Conservation (phyloP, 345 rosid species). For the Populus alba region DNA sequence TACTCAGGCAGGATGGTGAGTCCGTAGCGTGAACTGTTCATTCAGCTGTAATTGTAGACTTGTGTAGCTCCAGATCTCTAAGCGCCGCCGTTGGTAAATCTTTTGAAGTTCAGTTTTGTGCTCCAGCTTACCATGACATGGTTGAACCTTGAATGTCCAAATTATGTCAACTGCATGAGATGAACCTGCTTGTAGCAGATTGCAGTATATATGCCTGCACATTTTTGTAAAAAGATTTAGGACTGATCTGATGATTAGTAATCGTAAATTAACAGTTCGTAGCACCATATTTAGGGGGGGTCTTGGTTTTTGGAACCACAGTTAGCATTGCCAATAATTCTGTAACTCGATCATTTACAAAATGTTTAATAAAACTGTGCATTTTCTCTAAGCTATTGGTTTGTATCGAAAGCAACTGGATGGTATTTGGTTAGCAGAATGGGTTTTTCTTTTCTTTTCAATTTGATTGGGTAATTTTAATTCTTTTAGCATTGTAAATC, state of each 20-base stretch:
- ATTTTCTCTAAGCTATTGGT: neutral
- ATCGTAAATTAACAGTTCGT: neutral
- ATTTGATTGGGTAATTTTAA: too few species aligned
- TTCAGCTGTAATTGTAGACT: conserved; percentile 3
- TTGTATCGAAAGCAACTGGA: neutral
- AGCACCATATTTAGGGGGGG: conserved; percentile 7
- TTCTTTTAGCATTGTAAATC: too few species aligned
- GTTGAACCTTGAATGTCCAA: neutral
- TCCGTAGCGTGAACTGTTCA: neutral
- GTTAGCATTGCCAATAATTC: conserved; percentile 5
- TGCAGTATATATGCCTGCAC: neutral
- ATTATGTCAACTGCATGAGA: neutral
- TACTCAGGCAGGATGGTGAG: conserved; percentile 19
- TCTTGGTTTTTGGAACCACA: neutral
- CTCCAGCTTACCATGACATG: neutral
- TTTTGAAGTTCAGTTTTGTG: neutral
- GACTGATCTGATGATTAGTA: neutral
- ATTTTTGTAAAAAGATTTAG: conserved; percentile 14
- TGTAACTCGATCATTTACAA: conserved; percentile 8
- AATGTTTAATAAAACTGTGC: neutral
- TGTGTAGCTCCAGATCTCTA: neutral
- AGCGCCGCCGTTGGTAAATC: neutral
- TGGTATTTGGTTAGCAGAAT: too few species aligned
- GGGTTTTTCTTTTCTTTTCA: too few species aligned
- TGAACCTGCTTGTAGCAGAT: neutral